phyloP scores from a whole-genome alignment of 2,329 filamentous ascomycete species.

The Calonectria pseudoreteaudii region DNA sequence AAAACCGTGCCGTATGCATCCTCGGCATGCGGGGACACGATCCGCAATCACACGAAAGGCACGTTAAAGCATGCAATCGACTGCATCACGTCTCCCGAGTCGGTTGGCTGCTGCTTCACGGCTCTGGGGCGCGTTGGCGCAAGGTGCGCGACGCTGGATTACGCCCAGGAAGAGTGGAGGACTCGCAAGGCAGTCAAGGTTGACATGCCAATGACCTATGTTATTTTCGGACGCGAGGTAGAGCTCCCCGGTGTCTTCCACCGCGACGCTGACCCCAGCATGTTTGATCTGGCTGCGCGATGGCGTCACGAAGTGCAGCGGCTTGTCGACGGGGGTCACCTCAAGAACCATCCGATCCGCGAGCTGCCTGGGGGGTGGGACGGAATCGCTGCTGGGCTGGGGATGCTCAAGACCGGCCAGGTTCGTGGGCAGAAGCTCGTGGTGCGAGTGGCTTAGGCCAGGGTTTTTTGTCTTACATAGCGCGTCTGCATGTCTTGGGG shows the following conservation, averaged over 20 bases:
- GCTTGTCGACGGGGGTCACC: background rate
- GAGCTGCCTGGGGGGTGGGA: background rate
- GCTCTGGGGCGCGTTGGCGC: background rate
- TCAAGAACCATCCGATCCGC: background rate
- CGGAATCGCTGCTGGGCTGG: background rate
- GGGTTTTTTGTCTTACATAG: background rate
- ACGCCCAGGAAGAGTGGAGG: background rate
- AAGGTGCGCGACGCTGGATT: background rate
- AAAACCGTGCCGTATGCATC: background rate
- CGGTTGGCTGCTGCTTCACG: background rate
- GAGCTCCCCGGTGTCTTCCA: background rate
- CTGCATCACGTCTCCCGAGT: conserved; percentile 7
- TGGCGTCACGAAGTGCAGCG: background rate
- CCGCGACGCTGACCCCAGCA: background rate
- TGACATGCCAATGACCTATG: background rate
- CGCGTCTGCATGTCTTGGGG: background rate
- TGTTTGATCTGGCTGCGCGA: background rate
- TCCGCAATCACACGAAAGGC: background rate
- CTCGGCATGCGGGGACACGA: background rate
- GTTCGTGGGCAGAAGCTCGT: conserved; percentile 5
- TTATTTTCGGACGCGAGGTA: background rate
- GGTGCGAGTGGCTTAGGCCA: background rate
- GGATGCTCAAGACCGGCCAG: background rate
- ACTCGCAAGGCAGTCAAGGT: background rate
- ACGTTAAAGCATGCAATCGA: background rate